Conservation (phyloP, 768 basidiomycete species). For the Suillus tomentosus region DNA sequence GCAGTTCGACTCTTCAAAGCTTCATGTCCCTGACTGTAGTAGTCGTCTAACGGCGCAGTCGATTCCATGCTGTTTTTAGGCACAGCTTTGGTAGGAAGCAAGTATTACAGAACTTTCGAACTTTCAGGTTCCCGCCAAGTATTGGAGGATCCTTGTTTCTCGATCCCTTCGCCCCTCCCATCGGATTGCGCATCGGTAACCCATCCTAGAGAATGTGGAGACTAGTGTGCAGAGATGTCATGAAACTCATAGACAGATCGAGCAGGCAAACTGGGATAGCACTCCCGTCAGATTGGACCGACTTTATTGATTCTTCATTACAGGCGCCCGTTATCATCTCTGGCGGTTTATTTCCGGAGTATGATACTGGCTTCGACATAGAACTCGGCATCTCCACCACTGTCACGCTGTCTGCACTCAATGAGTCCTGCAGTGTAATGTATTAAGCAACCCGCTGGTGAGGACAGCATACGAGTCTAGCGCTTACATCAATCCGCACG, state of each 20-base stretch:
- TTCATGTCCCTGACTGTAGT: conserved; percentile 1
- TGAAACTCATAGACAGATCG: background rate
- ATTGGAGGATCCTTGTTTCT: background rate
- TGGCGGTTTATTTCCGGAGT: background rate
- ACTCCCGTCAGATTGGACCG: background rate
- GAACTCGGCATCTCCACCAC: background rate
- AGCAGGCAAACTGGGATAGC: background rate
- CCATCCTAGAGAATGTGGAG: background rate
- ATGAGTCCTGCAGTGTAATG: background rate
- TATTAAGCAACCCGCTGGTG: background rate
- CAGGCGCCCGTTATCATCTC: background rate
- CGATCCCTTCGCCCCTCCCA: background rate
- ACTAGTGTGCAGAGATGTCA: background rate
- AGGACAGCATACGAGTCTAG: background rate
- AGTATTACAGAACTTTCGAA: too few relatives aligned
- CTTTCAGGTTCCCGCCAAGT: background rate
- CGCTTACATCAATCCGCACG: background rate
- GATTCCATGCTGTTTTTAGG: conserved; percentile 2
- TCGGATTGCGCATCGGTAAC: too few relatives aligned
- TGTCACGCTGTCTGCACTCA: conserved; percentile 5
- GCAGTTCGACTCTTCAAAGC: background rate
- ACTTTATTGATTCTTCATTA: background rate
- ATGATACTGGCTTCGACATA: background rate
- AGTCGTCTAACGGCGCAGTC: conserved; percentile 2
- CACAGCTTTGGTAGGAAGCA: background rate